phyloP scores from a whole-genome alignment of 768 basidiomycete genomes.

The Ramaria rubella region DNA sequence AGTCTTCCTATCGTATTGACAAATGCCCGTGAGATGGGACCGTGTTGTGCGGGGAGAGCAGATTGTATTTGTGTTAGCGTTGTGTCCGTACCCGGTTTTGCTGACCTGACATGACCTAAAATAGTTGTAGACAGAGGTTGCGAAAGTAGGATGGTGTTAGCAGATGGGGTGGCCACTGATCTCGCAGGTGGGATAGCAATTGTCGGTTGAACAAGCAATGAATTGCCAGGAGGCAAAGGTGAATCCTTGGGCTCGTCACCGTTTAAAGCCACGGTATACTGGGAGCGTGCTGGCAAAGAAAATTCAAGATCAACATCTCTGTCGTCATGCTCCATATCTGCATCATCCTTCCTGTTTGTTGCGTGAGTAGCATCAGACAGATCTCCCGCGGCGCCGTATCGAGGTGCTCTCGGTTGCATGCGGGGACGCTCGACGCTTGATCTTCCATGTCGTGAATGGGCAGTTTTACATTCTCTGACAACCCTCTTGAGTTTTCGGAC shows the following conservation, averaged over 20 bases:
- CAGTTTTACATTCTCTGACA: constrained; percentile 72
- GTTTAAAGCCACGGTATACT: not conserved
- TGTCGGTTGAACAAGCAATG: not conserved
- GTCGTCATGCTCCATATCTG: constrained; percentile 42
- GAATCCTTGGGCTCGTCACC: not conserved
- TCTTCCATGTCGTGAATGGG: constrained; percentile 39
- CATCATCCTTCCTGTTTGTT: too few relatives aligned
- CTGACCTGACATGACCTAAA: constrained; percentile 27
- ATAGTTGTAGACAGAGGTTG: constrained; percentile 52
- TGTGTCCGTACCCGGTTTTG: constrained; percentile 30
- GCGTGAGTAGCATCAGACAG: too few relatives aligned
- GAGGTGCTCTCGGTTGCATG: not conserved
- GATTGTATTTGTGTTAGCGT: constrained; percentile 36
- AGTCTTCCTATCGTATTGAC: constrained; percentile 78
- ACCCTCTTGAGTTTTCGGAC: constrained; percentile 79
- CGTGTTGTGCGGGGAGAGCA: constrained; percentile 49
- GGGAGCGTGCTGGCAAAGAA: constrained; percentile 41
- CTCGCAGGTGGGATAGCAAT: not conserved
- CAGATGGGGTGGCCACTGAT: constrained; percentile 33
- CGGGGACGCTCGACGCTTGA: not conserved
- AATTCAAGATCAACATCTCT: constrained; percentile 79
- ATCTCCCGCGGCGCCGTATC: not conserved
- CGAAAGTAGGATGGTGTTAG: constrained; percentile 52
- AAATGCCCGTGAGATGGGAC: constrained; percentile 64
- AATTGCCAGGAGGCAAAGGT: not conserved